A percentile compares a stretch with the other conserved stretches of the same genome.
Conservation (phyloP, 495 filamentous ascomycete genomes). For the Penicillium cataractarum region DNA sequence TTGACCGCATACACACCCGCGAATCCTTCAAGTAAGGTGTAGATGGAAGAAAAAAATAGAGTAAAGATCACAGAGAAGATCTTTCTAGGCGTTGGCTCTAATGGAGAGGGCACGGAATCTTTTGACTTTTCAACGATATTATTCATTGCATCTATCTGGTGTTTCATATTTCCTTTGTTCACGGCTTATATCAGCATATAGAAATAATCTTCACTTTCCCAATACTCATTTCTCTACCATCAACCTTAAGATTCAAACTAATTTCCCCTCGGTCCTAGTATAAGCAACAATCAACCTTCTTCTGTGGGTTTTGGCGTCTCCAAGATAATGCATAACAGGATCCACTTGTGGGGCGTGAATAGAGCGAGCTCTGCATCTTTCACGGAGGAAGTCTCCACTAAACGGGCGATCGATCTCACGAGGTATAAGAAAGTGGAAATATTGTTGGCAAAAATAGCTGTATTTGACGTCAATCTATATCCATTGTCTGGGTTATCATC, state of each 20-base stretch:
- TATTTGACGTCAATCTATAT: background rate
- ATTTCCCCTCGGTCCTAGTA: background rate
- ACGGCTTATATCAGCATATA: background rate
- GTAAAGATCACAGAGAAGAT: no score
- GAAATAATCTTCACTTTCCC: constrained; percentile 1
- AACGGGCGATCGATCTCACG: background rate
- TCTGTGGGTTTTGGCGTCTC: background rate
- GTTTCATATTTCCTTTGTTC: constrained; percentile 9
- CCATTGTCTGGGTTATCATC: background rate
- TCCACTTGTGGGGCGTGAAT: background rate
- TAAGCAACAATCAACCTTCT: background rate
- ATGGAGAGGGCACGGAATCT: background rate
- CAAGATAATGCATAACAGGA: background rate
- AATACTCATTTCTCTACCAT: background rate
- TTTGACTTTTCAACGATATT: background rate
- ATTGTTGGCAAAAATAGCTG: background rate
- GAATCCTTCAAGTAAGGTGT: constrained; percentile 30
- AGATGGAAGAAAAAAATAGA: background rate
- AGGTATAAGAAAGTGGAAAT: background rate
- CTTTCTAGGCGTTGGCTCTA: background rate
- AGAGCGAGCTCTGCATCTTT: background rate
- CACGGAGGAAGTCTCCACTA: background rate
- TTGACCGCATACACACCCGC: constrained; percentile 37
- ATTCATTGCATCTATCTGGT: constrained; percentile 16
- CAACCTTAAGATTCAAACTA: background rate